phyloP scores from a whole-genome alignment of 208 protist genomes.

The Trypanosoma cruzi region DNA sequence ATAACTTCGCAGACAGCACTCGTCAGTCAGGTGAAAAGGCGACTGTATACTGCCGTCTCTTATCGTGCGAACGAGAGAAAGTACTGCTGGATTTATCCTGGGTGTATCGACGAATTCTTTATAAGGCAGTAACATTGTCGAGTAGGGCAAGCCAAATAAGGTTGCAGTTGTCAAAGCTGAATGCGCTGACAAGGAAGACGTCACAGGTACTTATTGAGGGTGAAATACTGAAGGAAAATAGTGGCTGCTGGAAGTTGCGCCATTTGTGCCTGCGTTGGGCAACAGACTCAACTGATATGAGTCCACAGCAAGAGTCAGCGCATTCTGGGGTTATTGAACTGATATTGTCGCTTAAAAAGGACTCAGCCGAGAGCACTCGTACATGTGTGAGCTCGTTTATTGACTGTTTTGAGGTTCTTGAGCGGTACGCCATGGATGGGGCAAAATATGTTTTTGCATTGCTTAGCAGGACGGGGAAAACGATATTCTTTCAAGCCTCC shows the following conservation, averaged over 20 bases:
- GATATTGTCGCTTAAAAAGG: slow-evolving; percentile 1
- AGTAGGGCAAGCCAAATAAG: background rate
- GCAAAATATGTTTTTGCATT: slow-evolving; percentile 21
- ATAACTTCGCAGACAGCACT: background rate
- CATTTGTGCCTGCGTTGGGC: slow-evolving; percentile 10
- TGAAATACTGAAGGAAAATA: slow-evolving; percentile 2
- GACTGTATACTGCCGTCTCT: background rate
- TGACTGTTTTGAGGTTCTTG: slow-evolving; percentile 18
- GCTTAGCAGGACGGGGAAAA: slow-evolving; percentile 12
- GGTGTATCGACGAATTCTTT: background rate
- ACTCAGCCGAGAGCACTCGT: slow-evolving; percentile 3
- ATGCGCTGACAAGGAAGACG: background rate
- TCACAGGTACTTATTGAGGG: slow-evolving; percentile 5
- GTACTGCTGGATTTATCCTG: slow-evolving; percentile 1
- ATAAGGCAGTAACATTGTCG: background rate
- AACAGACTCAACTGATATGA: background rate
- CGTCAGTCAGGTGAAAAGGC: background rate
- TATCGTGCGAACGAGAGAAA: background rate
- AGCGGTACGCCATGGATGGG: background rate
- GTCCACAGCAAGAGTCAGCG: background rate
- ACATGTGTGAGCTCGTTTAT: slow-evolving; percentile 14
- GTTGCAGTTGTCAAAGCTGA: background rate
- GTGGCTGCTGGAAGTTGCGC: slow-evolving; percentile 12
- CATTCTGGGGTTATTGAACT: slow-evolving; percentile 1
- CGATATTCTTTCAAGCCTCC: slow-evolving; percentile 4